Evolutionary conservation across 306 rosid genomes (phyloP).

Genomic region (Medicago truncatula): MtrunA17r5.0-ANR NC_053044.1:56358001-56358500

Average conservation of each 20-base stretch:
- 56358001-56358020: background rate
- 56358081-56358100: background rate
- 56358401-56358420: too few species aligned
- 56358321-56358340: too few species aligned
- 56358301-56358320: too few species aligned
- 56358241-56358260: background rate
- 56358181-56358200: background rate
- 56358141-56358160: background rate
- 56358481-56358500: background rate
- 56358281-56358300: too few species aligned
- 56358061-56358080: background rate
- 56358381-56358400: too few species aligned
- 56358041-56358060: background rate
- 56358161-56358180: background rate
- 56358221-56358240: background rate
- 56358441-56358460: background rate
- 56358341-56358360: too few species aligned
- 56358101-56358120: conserved; percentile 9
- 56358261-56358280: too few species aligned
- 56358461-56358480: background rate
- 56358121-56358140: conserved; percentile 1
- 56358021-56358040: background rate
- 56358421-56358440: too few species aligned
- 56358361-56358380: too few species aligned
- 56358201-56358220: background rate